Percentiles rank a stretch among this genome's conserved stretches.
Evolutionary conservation across 2,329 filamentous ascomycete species (phyloP).

Genomic region (Rutstroemia sp.): DNA sequence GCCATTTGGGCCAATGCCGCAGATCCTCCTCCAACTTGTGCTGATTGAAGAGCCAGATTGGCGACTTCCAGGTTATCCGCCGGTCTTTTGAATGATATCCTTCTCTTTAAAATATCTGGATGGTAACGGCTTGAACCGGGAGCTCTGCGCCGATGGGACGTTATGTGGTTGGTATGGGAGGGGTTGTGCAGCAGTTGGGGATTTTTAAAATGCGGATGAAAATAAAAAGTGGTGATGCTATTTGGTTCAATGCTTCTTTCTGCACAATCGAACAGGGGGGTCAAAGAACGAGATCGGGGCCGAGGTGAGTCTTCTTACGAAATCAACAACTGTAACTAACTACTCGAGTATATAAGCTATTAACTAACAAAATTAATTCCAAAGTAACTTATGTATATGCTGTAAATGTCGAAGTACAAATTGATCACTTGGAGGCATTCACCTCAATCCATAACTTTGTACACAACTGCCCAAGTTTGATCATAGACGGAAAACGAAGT

Average conservation of each 20-base stretch:
- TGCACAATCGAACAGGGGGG: background rate
- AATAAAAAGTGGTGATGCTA: background rate
- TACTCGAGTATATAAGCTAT: no score
- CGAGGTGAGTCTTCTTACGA: background rate
- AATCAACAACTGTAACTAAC: background rate
- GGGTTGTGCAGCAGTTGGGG: background rate
- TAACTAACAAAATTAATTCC: no score
- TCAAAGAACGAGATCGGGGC: background rate
- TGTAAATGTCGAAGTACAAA: no score
- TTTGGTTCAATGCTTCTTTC: background rate
- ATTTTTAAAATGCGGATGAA: background rate
- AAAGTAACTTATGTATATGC: no score
- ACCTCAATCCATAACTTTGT: no score
- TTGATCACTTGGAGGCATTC: no score
- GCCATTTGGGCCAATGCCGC: slow-evolving; percentile 63
- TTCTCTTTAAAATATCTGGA: background rate
- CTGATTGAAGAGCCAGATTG: slow-evolving; percentile 56
- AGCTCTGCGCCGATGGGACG: background rate
- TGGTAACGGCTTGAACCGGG: background rate
- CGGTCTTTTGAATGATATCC: background rate
- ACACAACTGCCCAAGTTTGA: no score
- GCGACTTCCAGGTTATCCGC: slow-evolving; percentile 29
- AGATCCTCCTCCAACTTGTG: slow-evolving; percentile 54
- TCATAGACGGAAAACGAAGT: no score
- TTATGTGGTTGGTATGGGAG: background rate